phyloP scores from a whole-genome alignment of 2,329 filamentous ascomycete genomes.

The Hymenotorrendiella dingleyae region DNA sequence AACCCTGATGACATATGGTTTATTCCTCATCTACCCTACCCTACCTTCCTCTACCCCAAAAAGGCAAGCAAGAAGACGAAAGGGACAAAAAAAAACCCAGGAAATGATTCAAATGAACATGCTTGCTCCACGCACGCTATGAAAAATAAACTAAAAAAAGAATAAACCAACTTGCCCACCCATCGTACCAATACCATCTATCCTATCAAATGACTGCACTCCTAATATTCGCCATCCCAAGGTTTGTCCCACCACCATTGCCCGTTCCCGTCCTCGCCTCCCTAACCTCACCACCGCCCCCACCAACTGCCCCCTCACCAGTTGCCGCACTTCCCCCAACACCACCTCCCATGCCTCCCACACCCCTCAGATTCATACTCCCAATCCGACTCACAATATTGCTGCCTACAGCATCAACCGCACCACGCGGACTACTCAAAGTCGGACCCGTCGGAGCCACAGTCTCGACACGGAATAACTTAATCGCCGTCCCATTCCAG shows the following conservation, averaged over 20 bases:
- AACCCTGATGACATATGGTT: too few relatives aligned
- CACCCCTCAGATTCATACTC: conserved; percentile 47
- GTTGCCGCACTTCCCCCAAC: not conserved
- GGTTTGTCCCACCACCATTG: conserved; percentile 1
- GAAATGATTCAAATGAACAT: not conserved
- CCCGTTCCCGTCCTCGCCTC: conserved; percentile 7
- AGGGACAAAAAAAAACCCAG: not conserved
- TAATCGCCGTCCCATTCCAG: conserved; percentile 88
- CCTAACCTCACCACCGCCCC: not conserved
- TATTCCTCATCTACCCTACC: too few relatives aligned
- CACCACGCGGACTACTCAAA: conserved; percentile 77
- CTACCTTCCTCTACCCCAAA: not conserved
- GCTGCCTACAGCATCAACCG: conserved; percentile 88
- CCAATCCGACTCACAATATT: conserved; percentile 85
- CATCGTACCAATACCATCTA: too few relatives aligned
- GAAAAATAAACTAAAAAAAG: not conserved
- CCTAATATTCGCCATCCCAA: conserved; percentile 4
- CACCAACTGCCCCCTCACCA: not conserved
- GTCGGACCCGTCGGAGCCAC: conserved; percentile 74
- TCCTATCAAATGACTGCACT: conserved; percentile 6
- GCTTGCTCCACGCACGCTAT: not conserved
- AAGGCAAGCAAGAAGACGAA: not conserved
- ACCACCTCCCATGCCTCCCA: too few relatives aligned
- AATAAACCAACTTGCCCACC: not conserved
- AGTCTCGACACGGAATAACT: conserved; percentile 85